Base-by-base conservation (phyloP, 2,329 filamentous ascomycete species). In the Botryotinia calthae region DNA sequence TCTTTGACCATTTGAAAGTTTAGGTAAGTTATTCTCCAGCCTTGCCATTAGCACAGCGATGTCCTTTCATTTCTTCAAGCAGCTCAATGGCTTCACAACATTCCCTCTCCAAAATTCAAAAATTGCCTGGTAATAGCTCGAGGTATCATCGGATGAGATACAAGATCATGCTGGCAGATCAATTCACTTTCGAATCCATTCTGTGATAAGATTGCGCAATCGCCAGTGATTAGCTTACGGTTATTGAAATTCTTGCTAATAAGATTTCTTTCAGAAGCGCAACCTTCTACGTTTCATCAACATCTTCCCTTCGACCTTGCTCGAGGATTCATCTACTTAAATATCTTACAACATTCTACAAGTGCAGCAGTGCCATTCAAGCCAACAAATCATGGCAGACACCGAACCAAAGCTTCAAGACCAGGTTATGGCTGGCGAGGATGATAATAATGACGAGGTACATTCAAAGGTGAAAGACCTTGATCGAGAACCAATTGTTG, bases 401-500 rank as follows among this genome's bases (percentile, higher is more conserved):
- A 75, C 68, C 28, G 75, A 78, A 61, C 37, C 70, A 10, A 79
- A 80, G 74, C 70, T 76, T 40, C 76, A 78, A 59, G 78, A 80
- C 25, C 75, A 78, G 68, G 74, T 77, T 28, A 77, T 79, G 75
- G 74, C 70, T 31, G 74, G 67, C 18, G 79, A 80, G 44, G 78
- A 80, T 42, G 79, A 80, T 56, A 78, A 75, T 37, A 79, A 80
- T 59, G 80, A 80, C 46, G 80, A 81, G 76, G 80, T 80, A 78
- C 34, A 74, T 48, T 46, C 6, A 44, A 42, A n/a, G 37, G 59
- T 18, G 44, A 25, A 46, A 46, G 46, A 44, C 28, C 34, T 16
- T 46, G 40, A 56, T 22, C 18, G 48, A 28, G 37, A 31, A 59
- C 48, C 37, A 54, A 42, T 14, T 44, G 22, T 70, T 76, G 46